phyloP scores from a whole-genome alignment of 2,329 filamentous ascomycete genomes.

The Stenocarpella maydis region DNA sequence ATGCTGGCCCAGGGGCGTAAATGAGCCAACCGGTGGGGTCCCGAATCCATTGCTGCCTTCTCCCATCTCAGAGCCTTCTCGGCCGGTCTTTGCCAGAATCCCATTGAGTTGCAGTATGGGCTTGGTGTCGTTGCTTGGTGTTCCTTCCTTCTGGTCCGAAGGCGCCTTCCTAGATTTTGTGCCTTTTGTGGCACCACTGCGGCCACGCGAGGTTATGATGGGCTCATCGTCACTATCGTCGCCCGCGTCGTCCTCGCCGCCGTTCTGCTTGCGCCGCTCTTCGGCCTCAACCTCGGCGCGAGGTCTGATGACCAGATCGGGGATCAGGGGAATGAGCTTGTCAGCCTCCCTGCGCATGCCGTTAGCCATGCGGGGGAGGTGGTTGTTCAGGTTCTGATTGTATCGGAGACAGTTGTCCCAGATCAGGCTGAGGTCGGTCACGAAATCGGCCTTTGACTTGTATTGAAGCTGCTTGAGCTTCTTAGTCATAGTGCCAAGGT shows the following conservation, averaged over 20 bases:
- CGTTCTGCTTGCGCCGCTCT: slow-evolving; percentile 84
- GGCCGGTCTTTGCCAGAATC: slow-evolving; percentile 62
- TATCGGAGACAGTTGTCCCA: slow-evolving; percentile 98
- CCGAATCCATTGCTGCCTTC: slow-evolving; percentile 87
- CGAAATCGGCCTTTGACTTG: slow-evolving; percentile 93
- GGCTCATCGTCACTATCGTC: slow-evolving; percentile 97
- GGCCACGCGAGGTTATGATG: slow-evolving; percentile 95
- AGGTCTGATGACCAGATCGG: slow-evolving; percentile 88
- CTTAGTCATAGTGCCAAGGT: slow-evolving; percentile 97
- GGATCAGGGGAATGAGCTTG: slow-evolving; percentile 93
- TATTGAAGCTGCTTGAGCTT: slow-evolving; percentile 85
- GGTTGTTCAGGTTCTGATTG: slow-evolving; percentile 88
- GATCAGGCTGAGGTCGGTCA: slow-evolving; percentile 90
- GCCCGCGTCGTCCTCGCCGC: slow-evolving; percentile 80
- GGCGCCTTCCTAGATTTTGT: slow-evolving; percentile 81
- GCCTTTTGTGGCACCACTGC: slow-evolving; percentile 85
- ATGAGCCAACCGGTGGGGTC: slow-evolving; percentile 74
- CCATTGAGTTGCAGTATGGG: slow-evolving; percentile 74
- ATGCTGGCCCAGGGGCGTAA: slow-evolving; percentile 32
- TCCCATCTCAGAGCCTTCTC: slow-evolving; percentile 79
- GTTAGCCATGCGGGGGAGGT: slow-evolving; percentile 88
- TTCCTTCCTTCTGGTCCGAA: slow-evolving; percentile 78
- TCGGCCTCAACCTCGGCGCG: slow-evolving; percentile 94
- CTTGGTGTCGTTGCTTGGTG: slow-evolving; percentile 79
- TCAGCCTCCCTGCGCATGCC: slow-evolving; percentile 98